These are phyloP conservation scores for Phytopythium montanum DNA, from an alignment of 352 stramenopile genomes.

Conservation along the genomic window DNA sequence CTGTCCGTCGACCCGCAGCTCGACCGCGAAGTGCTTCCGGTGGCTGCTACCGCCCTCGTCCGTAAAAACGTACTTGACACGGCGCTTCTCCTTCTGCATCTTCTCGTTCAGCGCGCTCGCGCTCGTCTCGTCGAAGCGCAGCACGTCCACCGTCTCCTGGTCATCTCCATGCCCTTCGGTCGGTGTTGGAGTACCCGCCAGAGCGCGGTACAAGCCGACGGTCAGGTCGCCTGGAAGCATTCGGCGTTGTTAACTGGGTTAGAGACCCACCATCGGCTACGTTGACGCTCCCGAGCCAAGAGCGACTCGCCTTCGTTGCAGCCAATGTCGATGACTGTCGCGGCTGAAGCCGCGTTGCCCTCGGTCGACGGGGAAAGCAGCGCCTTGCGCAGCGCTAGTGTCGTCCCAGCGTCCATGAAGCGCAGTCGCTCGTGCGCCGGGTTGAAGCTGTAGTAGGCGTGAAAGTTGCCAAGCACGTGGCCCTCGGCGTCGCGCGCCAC, in stretches of 20 bases:
- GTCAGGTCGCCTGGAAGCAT: constrained; percentile 48
- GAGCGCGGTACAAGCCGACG: constrained; percentile 59
- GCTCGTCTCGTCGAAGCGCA: constrained; percentile 48
- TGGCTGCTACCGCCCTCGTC: constrained; percentile 55
- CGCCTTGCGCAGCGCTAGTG: constrained; percentile 33
- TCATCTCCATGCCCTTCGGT: constrained; percentile 8
- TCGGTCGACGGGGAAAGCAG: constrained; percentile 26
- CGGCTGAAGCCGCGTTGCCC: constrained; percentile 14
- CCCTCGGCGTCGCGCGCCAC: constrained; percentile 46
- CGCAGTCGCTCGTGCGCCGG: constrained; percentile 64
- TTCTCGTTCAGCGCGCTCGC: constrained; percentile 67
- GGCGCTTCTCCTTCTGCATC: constrained; percentile 60
- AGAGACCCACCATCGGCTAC: background rate
- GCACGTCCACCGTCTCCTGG: constrained; percentile 24
- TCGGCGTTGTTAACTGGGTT: background rate
- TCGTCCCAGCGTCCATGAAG: constrained; percentile 56
- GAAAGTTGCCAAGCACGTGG: constrained; percentile 82
- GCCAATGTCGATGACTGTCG: constrained; percentile 67
- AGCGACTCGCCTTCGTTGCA: constrained; percentile 68
- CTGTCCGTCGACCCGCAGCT: constrained; percentile 50
- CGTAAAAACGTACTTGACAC: constrained; percentile 51
- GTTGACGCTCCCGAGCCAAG: background rate
- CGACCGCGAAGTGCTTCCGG: constrained; percentile 55
- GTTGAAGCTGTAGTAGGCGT: constrained; percentile 86
- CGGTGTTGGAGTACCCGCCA: constrained; percentile 24